phyloP scores from a whole-genome alignment of 306 rosid species.

The Sesbania bispinosa region DNA sequence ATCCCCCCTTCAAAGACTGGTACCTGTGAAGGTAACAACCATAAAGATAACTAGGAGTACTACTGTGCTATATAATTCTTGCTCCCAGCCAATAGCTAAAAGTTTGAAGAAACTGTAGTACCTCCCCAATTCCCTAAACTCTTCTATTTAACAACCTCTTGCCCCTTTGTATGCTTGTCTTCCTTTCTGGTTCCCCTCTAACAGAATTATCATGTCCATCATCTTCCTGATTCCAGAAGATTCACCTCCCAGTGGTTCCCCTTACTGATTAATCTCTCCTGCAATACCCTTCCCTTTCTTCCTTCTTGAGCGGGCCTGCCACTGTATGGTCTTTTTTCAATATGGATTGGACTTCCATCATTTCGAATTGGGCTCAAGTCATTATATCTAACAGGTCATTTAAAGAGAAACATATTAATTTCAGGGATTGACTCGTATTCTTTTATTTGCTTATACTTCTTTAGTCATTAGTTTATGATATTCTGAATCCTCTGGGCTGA shows the following conservation, averaged over 20 bases:
- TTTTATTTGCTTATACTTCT: not conserved
- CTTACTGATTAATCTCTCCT: not conserved
- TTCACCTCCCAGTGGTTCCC: not conserved
- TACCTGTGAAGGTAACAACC: too few relatives aligned
- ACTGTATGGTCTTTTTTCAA: not conserved
- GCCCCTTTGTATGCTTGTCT: not conserved
- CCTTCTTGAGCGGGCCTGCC: not conserved
- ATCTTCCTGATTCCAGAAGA: conserved; percentile 7
- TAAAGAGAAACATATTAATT: too few relatives aligned
- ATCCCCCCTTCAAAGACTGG: not conserved
- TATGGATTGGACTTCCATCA: conserved; percentile 10
- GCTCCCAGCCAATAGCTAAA: not conserved
- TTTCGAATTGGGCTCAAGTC: not conserved
- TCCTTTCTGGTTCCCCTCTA: not conserved
- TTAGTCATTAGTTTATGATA: not conserved
- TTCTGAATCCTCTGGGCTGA: not conserved
- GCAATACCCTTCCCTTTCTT: conserved; percentile 5
- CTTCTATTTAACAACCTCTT: not conserved
- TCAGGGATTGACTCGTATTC: conserved; percentile 3
- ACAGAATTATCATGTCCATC: conserved; percentile 1
- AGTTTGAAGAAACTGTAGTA: conserved; percentile 1
- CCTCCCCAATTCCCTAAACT: not conserved
- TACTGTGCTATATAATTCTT: not conserved
- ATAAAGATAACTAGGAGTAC: not conserved
- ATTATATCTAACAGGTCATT: not conserved